phyloP scores from a whole-genome alignment of 176 grass and related monocot genomes.

The Poa annua region DNA sequence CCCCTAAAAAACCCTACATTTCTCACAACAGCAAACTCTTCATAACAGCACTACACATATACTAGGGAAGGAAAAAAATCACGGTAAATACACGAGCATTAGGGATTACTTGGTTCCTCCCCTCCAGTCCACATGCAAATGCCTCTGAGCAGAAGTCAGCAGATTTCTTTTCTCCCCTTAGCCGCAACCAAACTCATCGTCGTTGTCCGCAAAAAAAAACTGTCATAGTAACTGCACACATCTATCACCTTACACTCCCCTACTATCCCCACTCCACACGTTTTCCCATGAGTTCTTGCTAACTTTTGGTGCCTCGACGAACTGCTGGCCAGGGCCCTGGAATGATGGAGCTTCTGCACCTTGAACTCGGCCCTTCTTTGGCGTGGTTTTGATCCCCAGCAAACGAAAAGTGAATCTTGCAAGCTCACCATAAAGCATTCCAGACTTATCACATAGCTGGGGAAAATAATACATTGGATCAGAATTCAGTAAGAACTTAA shows the following conservation, averaged over 20 bases:
- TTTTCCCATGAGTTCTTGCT: slow-evolving; percentile 69
- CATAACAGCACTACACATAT: slow-evolving; percentile 20
- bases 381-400: slow-evolving; percentile 68
- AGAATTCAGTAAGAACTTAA: slow-evolving; percentile 27
- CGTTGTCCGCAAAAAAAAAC: neutral
- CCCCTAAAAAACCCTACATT: neutral
- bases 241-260: slow-evolving; percentile 38
- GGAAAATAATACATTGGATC: neutral
- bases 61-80: slow-evolving; percentile 27
- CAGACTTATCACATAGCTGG: slow-evolving; percentile 77
- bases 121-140: slow-evolving; percentile 21
- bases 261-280: slow-evolving; percentile 58
- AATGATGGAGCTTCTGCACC: slow-evolving; percentile 24
- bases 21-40: neutral
- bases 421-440: slow-evolving; percentile 82
- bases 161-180: slow-evolving; percentile 25
- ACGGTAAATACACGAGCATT: slow-evolving; percentile 10
- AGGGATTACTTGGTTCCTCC: slow-evolving; percentile 38
- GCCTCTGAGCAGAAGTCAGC: slow-evolving; percentile 8
- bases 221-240: neutral
- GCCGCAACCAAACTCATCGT: slow-evolving; percentile 13
- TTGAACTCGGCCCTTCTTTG: slow-evolving; percentile 49
- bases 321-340: slow-evolving; percentile 36
- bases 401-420: slow-evolving; percentile 63
- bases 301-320: slow-evolving; percentile 48